Percentiles rank a stretch among this genome's conserved stretches.
phyloP scores from a whole-genome alignment of 768 basidiomycete genomes.

The Gymnopilus junonius region DNA sequence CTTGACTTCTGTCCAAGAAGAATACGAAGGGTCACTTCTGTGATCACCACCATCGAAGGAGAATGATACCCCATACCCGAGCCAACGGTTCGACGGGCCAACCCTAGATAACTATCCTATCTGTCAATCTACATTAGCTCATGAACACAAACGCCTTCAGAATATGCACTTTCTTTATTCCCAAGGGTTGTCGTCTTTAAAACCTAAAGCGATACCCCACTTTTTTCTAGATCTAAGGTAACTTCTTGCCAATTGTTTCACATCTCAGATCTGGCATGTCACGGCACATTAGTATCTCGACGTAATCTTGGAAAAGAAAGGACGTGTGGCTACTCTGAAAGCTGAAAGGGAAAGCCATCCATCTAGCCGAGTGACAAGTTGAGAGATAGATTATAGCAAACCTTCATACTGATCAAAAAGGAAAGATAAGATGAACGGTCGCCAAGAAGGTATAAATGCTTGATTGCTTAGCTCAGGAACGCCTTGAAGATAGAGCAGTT shows the following conservation, averaged over 20 bases:
- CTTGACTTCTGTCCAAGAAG: constrained; percentile 59
- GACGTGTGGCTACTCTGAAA: neutral
- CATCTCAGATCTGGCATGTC: neutral
- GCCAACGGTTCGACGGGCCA: neutral
- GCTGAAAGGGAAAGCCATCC: neutral
- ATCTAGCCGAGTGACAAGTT: neutral
- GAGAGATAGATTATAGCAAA: neutral
- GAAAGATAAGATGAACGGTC: constrained; percentile 3
- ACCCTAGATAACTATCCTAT: neutral
- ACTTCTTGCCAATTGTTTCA: neutral
- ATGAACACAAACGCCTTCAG: neutral
- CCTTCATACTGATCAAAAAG: neutral
- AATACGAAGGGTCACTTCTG: constrained; percentile 34
- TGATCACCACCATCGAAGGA: neutral
- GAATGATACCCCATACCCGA: constrained; percentile 9
- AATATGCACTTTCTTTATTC: neutral
- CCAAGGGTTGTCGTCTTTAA: neutral
- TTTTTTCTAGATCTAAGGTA: neutral
- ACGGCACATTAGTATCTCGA: neutral
- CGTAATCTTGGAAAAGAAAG: neutral
- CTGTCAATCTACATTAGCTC: neutral
- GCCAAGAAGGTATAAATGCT: neutral
- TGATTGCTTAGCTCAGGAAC: neutral
- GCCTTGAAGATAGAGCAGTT: neutral
- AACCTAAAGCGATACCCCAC: neutral